phyloP scores from a whole-genome alignment of 768 basidiomycete species.

The Auriculariales sp. region DNA sequence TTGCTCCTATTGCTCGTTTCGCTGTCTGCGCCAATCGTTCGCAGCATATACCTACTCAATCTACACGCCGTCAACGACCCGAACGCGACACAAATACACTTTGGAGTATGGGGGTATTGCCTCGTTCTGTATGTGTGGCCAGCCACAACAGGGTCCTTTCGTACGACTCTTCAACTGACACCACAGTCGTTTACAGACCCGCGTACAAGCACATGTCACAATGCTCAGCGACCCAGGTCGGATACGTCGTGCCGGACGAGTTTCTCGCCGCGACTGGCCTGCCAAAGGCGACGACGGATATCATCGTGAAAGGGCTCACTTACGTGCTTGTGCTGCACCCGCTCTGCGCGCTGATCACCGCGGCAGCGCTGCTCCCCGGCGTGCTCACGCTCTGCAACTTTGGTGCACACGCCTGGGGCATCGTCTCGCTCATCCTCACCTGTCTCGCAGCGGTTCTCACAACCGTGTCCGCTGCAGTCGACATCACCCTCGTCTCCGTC shows the following conservation, averaged over 20 bases:
- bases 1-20: conserved; percentile 65
- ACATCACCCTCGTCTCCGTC: conserved; percentile 44
- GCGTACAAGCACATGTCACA: conserved; percentile 25
- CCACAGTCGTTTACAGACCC: conserved; percentile 16
- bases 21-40: conserved; percentile 62
- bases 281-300: conserved; percentile 22
- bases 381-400: conserved; percentile 25
- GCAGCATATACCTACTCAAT: conserved; percentile 45
- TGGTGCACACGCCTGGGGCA: conserved; percentile 10
- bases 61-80: conserved; percentile 20
- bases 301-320: conserved; percentile 30
- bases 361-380: conserved; percentile 32
- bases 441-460: conserved; percentile 41
- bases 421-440: conserved; percentile 43
- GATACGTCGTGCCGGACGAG: conserved; percentile 42
- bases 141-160: neutral
- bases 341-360: conserved; percentile 42
- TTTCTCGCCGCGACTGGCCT: conserved; percentile 30
- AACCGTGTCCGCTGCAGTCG: conserved; percentile 41
- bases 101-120: conserved; percentile 80
- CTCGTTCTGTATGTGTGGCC: conserved; percentile 29
- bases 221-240: conserved; percentile 52
- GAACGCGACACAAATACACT: conserved; percentile 40
- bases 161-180: neutral
- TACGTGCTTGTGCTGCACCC: conserved; percentile 56